Percentiles rank a stretch among this genome's conserved stretches.
These are phyloP conservation scores for Fusarium fracticaudum DNA, from an alignment of 2,329 filamentous ascomycete species.

Conservation along the genomic window DNA sequence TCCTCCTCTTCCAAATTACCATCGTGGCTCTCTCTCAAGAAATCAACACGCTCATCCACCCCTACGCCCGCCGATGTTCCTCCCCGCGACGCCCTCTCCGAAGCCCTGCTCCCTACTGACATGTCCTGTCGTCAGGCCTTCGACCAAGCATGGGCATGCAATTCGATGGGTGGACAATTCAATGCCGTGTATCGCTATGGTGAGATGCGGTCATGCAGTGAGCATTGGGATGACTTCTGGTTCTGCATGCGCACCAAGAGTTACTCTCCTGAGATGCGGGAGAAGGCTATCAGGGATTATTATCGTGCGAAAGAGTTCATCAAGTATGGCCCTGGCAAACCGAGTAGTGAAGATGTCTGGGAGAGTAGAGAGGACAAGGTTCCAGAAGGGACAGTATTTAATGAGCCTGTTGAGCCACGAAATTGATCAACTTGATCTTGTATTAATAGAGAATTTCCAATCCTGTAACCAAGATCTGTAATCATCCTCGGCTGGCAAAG, in stretches of 20 bases:
- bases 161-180: conserved; percentile 90
- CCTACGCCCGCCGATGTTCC: conserved; percentile 40
- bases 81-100: conserved; percentile 61
- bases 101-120: conserved; percentile 77
- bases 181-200: conserved; percentile 92
- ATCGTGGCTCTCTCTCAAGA: conserved; percentile 50
- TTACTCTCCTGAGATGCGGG: conserved; percentile 67
- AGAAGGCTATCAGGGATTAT: conserved; percentile 70
- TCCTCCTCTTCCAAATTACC: conserved; percentile 45
- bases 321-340: conserved; percentile 69
- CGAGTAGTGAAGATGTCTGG: conserved; percentile 93
- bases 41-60: conserved; percentile 41
- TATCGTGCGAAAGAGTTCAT: conserved; percentile 73
- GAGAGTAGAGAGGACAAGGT: conserved; percentile 73
- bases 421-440: background rate
- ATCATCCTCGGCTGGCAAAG: background rate
- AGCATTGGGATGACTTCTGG: conserved; percentile 95
- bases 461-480: background rate
- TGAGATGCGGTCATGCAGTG: conserved; percentile 76
- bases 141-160: conserved; percentile 94
- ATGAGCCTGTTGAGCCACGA: conserved; percentile 49
- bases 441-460: background rate
- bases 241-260: conserved; percentile 91
- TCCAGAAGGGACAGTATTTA: conserved; percentile 57
- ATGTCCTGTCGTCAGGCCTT: conserved; percentile 94